Base-by-base conservation (phyloP, 1,284 basidiomycete genomes). In the Tremellales sp. region DNA sequence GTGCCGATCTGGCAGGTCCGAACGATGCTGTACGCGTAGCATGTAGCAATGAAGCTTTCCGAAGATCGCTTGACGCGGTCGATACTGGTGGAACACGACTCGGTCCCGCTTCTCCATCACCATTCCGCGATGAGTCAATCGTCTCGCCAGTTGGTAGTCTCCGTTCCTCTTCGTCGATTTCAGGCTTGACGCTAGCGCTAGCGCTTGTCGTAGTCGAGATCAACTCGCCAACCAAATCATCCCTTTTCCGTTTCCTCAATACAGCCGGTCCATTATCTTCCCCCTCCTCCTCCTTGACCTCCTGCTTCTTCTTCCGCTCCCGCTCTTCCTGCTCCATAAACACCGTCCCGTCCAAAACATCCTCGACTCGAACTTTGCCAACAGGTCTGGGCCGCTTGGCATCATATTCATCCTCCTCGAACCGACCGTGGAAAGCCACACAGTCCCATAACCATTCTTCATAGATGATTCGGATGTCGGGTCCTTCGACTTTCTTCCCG, bases 391-490 rank as follows among this genome's bases (percentile, higher is more conserved):
- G 51, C 40, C 67, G 68, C 31, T 63, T 55, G 21, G 68, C 68
- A 58, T 70, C 68, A 50, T 72, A 74, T 15, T 43, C 48, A 24
- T 69, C 68, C 52, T 73, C 71, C 50, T 60, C 65, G 57, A 63
- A 72, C 29, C 70, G 60, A 4, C 72, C 73, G 11, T 51, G 48
- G 45, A 62, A 73, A 11, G 54, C 64, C 8, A 71, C 59, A 42
- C 73, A 73, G 59, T 75, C 73, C 71, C 72, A 73, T n/a, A 75
- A 57, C 73, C 73, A 75, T 45, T 72, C 69, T 43, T 72, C 68
- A 51, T 72, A 71, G 3, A 70, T 60, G 44, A 72, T 65, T 42
- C 56, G 54, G 29, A 70, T 68, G 45, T 65, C 61, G 23, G 23
- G 15, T 11, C 65, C 62, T 1, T 61, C 57, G 13, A 53, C 43